phyloP scores from a whole-genome alignment of 306 rosid genomes.

The Ziziphus jujuba region DNA sequence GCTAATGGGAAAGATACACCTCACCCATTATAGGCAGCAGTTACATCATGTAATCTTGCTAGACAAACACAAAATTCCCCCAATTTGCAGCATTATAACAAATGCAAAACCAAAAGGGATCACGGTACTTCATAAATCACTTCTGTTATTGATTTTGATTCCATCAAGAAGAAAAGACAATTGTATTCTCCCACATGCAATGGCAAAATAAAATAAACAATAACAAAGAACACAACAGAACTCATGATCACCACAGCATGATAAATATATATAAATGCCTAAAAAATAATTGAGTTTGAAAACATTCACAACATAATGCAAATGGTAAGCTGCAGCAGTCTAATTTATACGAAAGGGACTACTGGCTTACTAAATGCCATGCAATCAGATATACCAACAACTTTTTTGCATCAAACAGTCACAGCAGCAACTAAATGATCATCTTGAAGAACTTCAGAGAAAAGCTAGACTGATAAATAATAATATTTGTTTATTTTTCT shows the following conservation, averaged over 20 bases:
- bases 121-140: not conserved
- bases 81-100: not conserved
- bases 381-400: constrained; percentile 1
- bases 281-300: not conserved
- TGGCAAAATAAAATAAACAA: no score
- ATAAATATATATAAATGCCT: no score
- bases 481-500: not conserved
- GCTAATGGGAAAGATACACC: not conserved
- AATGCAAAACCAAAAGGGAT: not conserved
- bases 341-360: constrained; percentile 13
- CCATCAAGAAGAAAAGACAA: not conserved
- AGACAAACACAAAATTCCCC: not conserved
- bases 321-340: constrained; percentile 20
- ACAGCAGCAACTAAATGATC: constrained; percentile 11
- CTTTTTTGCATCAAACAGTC: constrained; percentile 11
- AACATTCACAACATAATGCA: constrained; percentile 1
- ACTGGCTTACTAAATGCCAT: not conserved
- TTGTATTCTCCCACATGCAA: no score
- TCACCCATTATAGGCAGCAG: not conserved
- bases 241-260: no score
- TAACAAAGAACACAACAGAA: no score
- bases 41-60: not conserved
- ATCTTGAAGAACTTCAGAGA: constrained; percentile 16
- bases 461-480: not conserved
- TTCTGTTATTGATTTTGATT: not conserved